Conservation (phyloP, 2,329 filamentous ascomycete species). For the Chalaropsis thielavioides region DNA sequence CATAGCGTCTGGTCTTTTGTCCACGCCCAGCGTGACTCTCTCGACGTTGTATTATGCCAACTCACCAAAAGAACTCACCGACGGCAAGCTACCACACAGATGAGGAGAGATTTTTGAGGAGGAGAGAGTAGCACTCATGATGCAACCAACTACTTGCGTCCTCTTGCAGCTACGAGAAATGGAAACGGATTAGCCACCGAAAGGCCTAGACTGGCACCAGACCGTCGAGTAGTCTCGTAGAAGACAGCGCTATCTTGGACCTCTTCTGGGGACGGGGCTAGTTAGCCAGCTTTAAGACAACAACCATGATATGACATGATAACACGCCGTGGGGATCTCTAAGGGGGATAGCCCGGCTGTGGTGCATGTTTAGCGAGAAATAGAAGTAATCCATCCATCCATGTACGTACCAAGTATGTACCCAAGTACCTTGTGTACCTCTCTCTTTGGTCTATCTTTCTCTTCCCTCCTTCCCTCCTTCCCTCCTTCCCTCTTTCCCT, state of each 20-base stretch:
- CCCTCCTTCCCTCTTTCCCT: not conserved
- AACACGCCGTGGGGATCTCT: not conserved
- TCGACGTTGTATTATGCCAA: not conserved
- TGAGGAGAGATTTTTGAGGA: not conserved
- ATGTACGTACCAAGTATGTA: not conserved
- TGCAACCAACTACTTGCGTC: not conserved
- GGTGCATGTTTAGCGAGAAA: not conserved
- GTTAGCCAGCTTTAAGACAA: not conserved
- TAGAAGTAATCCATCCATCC: not conserved
- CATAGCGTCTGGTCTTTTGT: too few species aligned
- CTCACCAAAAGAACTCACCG: not conserved
- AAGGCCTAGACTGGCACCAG: not conserved
- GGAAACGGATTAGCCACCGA: not conserved
- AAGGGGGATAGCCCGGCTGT: not conserved
- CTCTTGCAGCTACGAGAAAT: not conserved
- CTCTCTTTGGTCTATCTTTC: too few species aligned
- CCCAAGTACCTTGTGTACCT: not conserved
- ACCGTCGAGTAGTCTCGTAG: not conserved
- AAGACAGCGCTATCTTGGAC: constrained; percentile 1
- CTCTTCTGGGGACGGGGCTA: not conserved
- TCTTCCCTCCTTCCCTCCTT: not conserved
- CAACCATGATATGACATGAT: not conserved
- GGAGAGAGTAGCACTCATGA: not conserved
- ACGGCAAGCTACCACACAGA: not conserved
- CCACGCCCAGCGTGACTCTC: not conserved